These are phyloP conservation scores for Fusarium liriodendri DNA, from an alignment of 2,329 filamentous ascomycete genomes.

Conservation along the genomic window DNA sequence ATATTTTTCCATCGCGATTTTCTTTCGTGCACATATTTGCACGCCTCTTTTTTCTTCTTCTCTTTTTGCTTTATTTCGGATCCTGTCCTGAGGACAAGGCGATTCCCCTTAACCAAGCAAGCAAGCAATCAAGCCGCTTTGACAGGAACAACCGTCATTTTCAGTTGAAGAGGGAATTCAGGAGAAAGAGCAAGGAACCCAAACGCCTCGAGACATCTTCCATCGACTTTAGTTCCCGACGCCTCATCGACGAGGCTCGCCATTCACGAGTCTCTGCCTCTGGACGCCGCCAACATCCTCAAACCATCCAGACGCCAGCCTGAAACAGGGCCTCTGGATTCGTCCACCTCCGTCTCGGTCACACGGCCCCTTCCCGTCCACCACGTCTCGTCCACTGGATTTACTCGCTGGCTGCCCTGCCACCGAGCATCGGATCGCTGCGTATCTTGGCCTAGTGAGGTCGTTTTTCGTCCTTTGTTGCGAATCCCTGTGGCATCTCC, in stretches of 20 bases:
- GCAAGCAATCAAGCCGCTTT: conserved; percentile 12
- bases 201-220: conserved; percentile 21
- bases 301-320: conserved; percentile 39
- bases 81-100: conserved; percentile 34
- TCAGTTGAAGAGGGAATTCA: neutral
- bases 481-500: conserved; percentile 29
- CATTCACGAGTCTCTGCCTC: conserved; percentile 30
- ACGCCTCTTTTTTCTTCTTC: neutral
- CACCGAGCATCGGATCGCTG: conserved; percentile 23
- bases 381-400: conserved; percentile 22
- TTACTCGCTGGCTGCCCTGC: conserved; percentile 19
- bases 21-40: conserved; percentile 14
- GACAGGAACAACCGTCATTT: conserved; percentile 18
- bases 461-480: conserved; percentile 37
- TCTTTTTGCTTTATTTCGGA: conserved; percentile 1
- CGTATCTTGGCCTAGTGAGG: conserved; percentile 18
- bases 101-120: conserved; percentile 2
- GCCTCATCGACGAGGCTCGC: conserved; percentile 26
- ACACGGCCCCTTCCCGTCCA: conserved; percentile 29
- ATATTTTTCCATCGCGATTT: conserved; percentile 17
- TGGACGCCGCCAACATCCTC: conserved; percentile 27
- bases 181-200: conserved; percentile 29
- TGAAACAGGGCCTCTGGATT: conserved; percentile 43
- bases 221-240: conserved; percentile 9
- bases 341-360: conserved; percentile 32